Conservation (phyloP, 2,329 filamentous ascomycete genomes). For the Alternaria solani region DNA sequence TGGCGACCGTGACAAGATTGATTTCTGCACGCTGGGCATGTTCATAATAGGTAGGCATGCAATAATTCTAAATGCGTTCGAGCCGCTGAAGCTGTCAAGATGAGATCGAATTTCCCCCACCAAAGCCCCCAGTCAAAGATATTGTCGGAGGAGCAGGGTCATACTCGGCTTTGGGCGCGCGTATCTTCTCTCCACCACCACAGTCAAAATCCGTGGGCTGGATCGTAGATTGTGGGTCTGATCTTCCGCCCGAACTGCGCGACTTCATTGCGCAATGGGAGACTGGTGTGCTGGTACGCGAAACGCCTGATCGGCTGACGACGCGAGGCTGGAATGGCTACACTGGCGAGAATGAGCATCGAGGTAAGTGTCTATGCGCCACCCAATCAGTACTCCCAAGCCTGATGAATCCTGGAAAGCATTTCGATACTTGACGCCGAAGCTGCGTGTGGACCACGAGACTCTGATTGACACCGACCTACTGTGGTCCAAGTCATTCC, state of each 20-base stretch:
- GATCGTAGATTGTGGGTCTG: conserved; percentile 88
- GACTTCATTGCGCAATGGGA: conserved; percentile 75
- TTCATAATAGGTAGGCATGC: conserved; percentile 65
- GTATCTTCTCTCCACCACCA: conserved; percentile 78
- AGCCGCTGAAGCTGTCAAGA: conserved; percentile 61
- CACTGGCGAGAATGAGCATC: conserved; percentile 68
- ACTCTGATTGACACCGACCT: conserved; percentile 71
- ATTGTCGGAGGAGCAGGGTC: conserved; percentile 90
- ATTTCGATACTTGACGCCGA: conserved; percentile 89
- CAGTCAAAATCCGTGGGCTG: conserved; percentile 77
- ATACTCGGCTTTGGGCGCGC: conserved; percentile 86
- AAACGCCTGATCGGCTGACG: conserved; percentile 73
- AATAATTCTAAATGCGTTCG: conserved; percentile 21
- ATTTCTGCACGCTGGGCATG: conserved; percentile 70
- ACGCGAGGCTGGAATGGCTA: conserved; percentile 96
- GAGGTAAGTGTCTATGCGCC: conserved; percentile 52
- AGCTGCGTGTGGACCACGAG: conserved; percentile 77
- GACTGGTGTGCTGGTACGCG: conserved; percentile 74
- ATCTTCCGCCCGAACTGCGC: conserved; percentile 77
- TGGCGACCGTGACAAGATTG: conserved; percentile 46
- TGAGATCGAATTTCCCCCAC: conserved; percentile 85
- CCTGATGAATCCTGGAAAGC: conserved; percentile 51
- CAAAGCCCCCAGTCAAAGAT: conserved; percentile 72
- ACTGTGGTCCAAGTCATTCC: conserved; percentile 78
- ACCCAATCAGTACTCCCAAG: no score